These are phyloP conservation scores for Schizothecium vesticola DNA, from an alignment of 495 filamentous ascomycete genomes.

Conservation along the genomic window DNA sequence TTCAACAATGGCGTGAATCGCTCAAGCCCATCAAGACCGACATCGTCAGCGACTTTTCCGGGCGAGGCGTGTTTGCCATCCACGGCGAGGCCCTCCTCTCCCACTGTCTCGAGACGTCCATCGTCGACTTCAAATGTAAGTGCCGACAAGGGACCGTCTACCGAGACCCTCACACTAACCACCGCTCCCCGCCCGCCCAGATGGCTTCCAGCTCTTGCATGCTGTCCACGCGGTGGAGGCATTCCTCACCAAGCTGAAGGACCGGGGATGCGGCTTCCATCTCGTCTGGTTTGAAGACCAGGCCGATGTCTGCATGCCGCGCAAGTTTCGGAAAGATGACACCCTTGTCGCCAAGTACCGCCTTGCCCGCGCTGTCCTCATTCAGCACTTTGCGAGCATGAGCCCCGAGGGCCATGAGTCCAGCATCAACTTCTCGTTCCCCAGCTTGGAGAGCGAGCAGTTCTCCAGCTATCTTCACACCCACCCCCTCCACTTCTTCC, in stretches of 20 bases:
- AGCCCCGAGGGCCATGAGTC: background rate
- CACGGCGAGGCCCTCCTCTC: constrained; percentile 69
- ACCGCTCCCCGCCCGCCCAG: constrained; percentile 13
- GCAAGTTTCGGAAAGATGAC: constrained; percentile 4
- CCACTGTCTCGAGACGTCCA: constrained; percentile 51
- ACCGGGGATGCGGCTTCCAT: constrained; percentile 62
- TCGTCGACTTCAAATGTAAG: constrained; percentile 55
- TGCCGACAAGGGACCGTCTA: constrained; percentile 6
- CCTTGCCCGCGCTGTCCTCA: constrained; percentile 55
- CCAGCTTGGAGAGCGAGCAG: constrained; percentile 25
- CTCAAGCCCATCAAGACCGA: constrained; percentile 41
- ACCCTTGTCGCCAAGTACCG: constrained; percentile 44
- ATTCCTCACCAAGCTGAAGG: constrained; percentile 53
- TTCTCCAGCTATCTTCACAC: constrained; percentile 51
- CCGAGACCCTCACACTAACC: background rate
- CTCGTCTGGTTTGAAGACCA: constrained; percentile 61
- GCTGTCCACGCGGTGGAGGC: constrained; percentile 61
- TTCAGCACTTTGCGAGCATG: constrained; percentile 51
- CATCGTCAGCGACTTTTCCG: constrained; percentile 68
- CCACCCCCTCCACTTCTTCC: constrained; percentile 57
- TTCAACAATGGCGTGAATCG: constrained; percentile 14
- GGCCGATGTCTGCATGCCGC: constrained; percentile 42
- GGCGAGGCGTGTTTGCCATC: constrained; percentile 63
- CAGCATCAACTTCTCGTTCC: constrained; percentile 27
- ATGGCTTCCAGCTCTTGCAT: constrained; percentile 68